Evolutionary conservation across 1,284 basidiomycete genomes (phyloP).

Genomic region (Neotropicomus parvogracilis): DNA sequence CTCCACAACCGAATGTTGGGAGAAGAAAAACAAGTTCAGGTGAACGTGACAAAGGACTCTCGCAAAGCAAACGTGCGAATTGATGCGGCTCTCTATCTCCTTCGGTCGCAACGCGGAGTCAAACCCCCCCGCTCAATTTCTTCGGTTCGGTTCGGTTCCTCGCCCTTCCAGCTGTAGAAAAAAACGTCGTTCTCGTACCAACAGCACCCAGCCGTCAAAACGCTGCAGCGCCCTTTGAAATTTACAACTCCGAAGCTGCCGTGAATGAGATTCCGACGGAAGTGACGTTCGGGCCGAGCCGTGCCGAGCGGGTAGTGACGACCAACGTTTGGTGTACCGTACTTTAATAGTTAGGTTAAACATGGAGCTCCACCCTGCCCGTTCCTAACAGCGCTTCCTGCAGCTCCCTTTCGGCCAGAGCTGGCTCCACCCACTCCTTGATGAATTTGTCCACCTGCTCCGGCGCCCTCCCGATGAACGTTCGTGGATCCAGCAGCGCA

Average conservation of each 20-base stretch:
- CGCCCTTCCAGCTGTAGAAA: neutral
- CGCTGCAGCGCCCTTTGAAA: constrained; percentile 20
- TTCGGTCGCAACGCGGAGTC: constrained; percentile 9
- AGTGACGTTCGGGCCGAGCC: constrained; percentile 20
- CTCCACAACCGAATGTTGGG: constrained; percentile 7
- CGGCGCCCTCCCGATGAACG: constrained; percentile 88
- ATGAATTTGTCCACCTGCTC: constrained; percentile 92
- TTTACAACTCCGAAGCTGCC: constrained; percentile 20
- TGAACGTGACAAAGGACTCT: constrained; percentile 21
- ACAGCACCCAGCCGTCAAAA: neutral
- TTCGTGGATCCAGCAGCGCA: constrained; percentile 73
- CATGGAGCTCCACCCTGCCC: constrained; percentile 49
- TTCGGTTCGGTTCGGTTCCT: constrained; percentile 11
- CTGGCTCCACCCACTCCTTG: constrained; percentile 87
- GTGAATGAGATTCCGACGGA: constrained; percentile 17
- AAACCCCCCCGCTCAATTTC: neutral
- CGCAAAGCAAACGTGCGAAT: constrained; percentile 31
- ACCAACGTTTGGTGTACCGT: no score
- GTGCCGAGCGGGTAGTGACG: neutral
- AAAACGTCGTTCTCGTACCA: no score
- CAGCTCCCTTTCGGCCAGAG: constrained; percentile 65
- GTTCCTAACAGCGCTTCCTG: constrained; percentile 53
- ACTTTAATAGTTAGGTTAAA: no score
- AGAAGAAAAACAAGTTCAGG: constrained; percentile 16
- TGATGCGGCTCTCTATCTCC: constrained; percentile 21